A percentile compares a stretch with the other conserved stretches of the same genome.
Conservation (phyloP, 345 rosid species). For the Crucihimalaya himalaica region DNA sequence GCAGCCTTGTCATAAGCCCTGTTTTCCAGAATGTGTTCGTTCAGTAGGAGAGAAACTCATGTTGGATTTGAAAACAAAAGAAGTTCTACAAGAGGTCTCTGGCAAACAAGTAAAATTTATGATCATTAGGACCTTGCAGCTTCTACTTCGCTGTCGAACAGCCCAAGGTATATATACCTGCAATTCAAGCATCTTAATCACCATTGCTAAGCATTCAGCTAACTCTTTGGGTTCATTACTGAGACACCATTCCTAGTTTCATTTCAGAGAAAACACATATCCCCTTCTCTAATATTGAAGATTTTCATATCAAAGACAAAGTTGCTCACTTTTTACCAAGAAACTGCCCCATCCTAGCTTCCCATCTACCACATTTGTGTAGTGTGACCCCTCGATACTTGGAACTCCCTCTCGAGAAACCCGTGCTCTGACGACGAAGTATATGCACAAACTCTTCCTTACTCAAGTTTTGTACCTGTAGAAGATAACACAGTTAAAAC, state of each 20-base stretch:
- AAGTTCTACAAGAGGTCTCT: conserved; percentile 44
- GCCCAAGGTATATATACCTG: conserved; percentile 99
- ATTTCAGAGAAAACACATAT: background rate
- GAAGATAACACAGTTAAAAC: background rate
- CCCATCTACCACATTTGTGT: conserved; percentile 97
- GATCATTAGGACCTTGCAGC: conserved; percentile 97
- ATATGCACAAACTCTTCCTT: conserved; percentile 96
- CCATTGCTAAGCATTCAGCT: conserved; percentile 50
- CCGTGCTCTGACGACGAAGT: conserved; percentile 93
- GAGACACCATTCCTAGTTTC: conserved; percentile 25
- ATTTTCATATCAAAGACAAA: conserved; percentile 9
- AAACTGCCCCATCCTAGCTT: conserved; percentile 97
- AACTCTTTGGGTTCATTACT: conserved; percentile 34
- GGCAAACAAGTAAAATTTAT: conserved; percentile 39
- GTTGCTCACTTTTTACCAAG: conserved; percentile 91
- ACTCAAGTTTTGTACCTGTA: conserved; percentile 66
- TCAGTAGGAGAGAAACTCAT: conserved; percentile 43
- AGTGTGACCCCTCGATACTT: conserved; percentile 90
- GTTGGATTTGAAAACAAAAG: conserved; percentile 6
- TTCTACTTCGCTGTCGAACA: conserved; percentile 96
- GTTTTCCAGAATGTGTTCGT: conserved; percentile 58
- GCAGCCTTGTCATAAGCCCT: conserved; percentile 99
- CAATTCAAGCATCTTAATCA: conserved; percentile 77
- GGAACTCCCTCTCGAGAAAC: conserved; percentile 90
- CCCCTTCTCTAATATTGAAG: background rate